Percentiles rank a stretch among this genome's conserved stretches.
Conservation (phyloP, 352 stramenopile species). For the Phytophthora lateralis region DNA sequence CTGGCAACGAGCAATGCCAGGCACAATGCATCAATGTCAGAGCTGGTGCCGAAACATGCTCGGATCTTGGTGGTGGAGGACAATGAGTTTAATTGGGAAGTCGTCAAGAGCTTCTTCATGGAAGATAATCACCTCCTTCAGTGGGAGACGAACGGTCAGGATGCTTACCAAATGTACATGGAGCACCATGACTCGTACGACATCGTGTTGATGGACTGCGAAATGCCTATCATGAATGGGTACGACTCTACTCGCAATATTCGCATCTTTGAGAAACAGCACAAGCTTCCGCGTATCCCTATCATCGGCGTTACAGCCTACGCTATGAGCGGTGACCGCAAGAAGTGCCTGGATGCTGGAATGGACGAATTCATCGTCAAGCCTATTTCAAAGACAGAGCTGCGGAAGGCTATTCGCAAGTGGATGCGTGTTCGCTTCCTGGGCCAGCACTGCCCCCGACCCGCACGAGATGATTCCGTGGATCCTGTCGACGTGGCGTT, state of each 20-base stretch:
- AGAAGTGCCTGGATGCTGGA: conserved; percentile 82
- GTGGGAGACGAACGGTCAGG: conserved; percentile 80
- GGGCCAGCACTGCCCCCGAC: conserved; percentile 44
- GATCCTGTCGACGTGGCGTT: conserved; percentile 17
- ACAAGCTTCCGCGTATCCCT: conserved; percentile 72
- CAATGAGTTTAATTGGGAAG: conserved; percentile 92
- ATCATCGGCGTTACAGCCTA: conserved; percentile 88
- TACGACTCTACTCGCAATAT: conserved; percentile 80
- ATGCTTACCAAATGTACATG: conserved; percentile 74
- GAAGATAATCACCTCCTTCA: conserved; percentile 83
- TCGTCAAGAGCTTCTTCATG: conserved; percentile 87
- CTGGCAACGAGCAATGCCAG: conserved; percentile 19
- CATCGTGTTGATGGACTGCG: conserved; percentile 85
- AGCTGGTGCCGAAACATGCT: conserved; percentile 65
- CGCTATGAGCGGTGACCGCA: conserved; percentile 82
- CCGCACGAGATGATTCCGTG: conserved; percentile 17
- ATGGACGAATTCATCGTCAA: conserved; percentile 92
- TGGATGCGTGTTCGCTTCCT: conserved; percentile 83
- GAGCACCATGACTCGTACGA: conserved; percentile 82
- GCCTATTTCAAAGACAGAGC: conserved; percentile 70
- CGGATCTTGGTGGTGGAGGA: conserved; percentile 87
- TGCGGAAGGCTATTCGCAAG: conserved; percentile 73
- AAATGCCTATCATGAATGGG: conserved; percentile 90
- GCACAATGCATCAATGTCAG: conserved; percentile 29
- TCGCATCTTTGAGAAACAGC: conserved; percentile 68